Percentiles rank a stretch among this genome's conserved stretches.
Conservation (phyloP, 495 filamentous ascomycete genomes). For the Penicillium macrosclerotiorum region DNA sequence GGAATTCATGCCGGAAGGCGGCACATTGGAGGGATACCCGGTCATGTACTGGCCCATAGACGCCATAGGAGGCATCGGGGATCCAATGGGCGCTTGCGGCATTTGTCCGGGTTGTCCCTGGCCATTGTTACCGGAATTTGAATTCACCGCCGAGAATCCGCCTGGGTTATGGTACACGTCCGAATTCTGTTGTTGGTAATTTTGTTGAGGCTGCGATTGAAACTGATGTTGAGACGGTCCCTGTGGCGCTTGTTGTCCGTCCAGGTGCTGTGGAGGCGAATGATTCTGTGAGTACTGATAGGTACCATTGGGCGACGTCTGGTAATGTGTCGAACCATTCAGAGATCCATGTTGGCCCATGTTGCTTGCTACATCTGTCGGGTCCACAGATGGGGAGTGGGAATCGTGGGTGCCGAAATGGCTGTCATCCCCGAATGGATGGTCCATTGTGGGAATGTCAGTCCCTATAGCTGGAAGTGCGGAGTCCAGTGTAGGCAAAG, state of each 20-base stretch:
- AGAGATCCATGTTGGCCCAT: conserved; percentile 25
- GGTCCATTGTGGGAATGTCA: conserved; percentile 32
- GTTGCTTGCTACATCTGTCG: conserved; percentile 37
- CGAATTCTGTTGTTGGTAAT: conserved; percentile 31
- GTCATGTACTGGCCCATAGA: conserved; percentile 47
- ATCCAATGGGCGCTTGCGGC: conserved; percentile 45
- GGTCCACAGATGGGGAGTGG: conserved; percentile 11
- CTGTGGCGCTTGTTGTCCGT: conserved; percentile 22
- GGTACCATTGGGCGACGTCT: conserved; percentile 31
- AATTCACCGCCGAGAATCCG: conserved; percentile 24
- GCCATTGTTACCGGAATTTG: conserved; percentile 20
- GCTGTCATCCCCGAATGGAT: conserved; percentile 17
- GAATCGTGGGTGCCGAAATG: conserved; percentile 21
- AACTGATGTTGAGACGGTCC: conserved; percentile 27
- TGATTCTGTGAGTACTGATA: conserved; percentile 28
- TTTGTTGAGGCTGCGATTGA: conserved; percentile 30
- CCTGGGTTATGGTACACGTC: conserved; percentile 39
- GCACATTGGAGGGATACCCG: conserved; percentile 38
- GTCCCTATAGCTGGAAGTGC: conserved; percentile 38
- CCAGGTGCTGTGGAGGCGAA: conserved; percentile 15
- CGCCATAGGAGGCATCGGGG: conserved; percentile 45
- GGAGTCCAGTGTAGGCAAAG: conserved; percentile 33
- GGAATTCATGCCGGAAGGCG: conserved; percentile 35
- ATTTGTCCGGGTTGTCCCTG: conserved; percentile 39
- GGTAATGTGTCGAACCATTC: conserved; percentile 25